These are phyloP conservation scores for Penicillium odoratum DNA, from an alignment of 495 filamentous ascomycete species.

Conservation along the genomic window DNA sequence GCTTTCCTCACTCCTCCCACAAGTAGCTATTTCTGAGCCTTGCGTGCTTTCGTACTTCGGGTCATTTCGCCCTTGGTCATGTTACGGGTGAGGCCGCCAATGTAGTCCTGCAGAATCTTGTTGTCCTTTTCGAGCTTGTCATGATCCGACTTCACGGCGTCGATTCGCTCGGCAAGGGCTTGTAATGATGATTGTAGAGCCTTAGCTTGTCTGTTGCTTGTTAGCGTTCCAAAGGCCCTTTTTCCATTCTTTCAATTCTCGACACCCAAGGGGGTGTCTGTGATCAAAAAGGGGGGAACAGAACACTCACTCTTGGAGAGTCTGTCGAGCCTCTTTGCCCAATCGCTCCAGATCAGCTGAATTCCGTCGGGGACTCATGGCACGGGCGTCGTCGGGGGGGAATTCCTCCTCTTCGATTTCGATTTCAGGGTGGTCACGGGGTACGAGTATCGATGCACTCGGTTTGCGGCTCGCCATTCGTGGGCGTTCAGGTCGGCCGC, in stretches of 20 bases:
- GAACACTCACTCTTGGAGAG: slow-evolving; percentile 61
- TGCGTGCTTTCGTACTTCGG: slow-evolving; percentile 45
- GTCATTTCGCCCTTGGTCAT: slow-evolving; percentile 53
- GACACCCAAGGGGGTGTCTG: neutral
- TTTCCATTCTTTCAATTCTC: neutral
- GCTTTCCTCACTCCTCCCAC: slow-evolving; percentile 1
- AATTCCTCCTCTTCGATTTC: slow-evolving; percentile 67
- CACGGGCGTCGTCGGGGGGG: slow-evolving; percentile 82
- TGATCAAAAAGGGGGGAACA: neutral
- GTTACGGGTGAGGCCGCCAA: slow-evolving; percentile 53
- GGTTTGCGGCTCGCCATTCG: slow-evolving; percentile 65
- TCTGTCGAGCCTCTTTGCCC: slow-evolving; percentile 72
- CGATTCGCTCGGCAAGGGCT: slow-evolving; percentile 86
- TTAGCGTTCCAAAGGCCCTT: neutral
- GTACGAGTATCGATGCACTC: slow-evolving; percentile 78
- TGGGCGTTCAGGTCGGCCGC: slow-evolving; percentile 48
- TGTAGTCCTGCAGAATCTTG: slow-evolving; percentile 88
- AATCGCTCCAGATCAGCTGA: slow-evolving; percentile 85
- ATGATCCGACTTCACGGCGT: slow-evolving; percentile 90
- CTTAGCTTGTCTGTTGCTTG: slow-evolving; percentile 70
- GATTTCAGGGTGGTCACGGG: slow-evolving; percentile 67
- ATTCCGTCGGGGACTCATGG: slow-evolving; percentile 92
- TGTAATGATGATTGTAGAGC: slow-evolving; percentile 83
- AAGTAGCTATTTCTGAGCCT: slow-evolving; percentile 42
- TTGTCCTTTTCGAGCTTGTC: slow-evolving; percentile 94